Percentiles rank a stretch among this genome's conserved stretches.
Evolutionary conservation across 345 rosid species (phyloP).

Genomic region (Acer negundo): DNA sequence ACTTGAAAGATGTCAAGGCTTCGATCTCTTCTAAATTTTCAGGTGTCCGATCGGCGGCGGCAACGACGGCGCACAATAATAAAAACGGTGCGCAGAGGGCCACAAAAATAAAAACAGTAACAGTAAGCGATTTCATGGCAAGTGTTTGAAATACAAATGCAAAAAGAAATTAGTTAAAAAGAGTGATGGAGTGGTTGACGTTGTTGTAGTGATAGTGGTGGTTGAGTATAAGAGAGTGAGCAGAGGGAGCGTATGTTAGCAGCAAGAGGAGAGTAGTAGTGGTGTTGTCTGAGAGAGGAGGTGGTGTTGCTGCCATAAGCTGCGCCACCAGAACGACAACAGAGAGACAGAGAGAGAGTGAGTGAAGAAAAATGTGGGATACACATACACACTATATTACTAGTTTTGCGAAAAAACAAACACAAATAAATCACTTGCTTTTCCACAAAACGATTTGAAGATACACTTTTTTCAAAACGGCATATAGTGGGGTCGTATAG

Average conservation of each 20-base stretch:
- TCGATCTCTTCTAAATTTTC: conserved; percentile 58
- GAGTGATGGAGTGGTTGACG: not conserved
- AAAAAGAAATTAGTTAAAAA: too few relatives aligned
- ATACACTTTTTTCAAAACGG: conserved; percentile 34
- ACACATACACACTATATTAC: too few relatives aligned
- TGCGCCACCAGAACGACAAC: not conserved
- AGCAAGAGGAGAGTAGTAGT: not conserved
- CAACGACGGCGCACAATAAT: conserved; percentile 9
- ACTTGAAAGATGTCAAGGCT: conserved; percentile 71
- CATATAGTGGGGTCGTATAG: conserved; percentile 19
- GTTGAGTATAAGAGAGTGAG: not conserved
- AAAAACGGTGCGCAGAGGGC: conserved; percentile 26
- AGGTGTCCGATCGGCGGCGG: conserved; percentile 28
- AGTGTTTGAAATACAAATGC: too few relatives aligned
- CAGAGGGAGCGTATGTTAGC: not conserved
- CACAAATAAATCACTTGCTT: not conserved
- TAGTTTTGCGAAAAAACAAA: too few relatives aligned
- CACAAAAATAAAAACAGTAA: not conserved
- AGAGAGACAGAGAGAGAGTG: not conserved
- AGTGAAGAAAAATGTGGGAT: not conserved
- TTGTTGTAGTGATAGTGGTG: not conserved
- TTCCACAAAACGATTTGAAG: conserved; percentile 27
- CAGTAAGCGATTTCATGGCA: not conserved
- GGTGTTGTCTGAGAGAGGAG: not conserved
- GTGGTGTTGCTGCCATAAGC: not conserved